Evolutionary conservation across 2,329 filamentous ascomycete genomes (phyloP).

Genomic region (Sclerotinia spermophila): DNA sequence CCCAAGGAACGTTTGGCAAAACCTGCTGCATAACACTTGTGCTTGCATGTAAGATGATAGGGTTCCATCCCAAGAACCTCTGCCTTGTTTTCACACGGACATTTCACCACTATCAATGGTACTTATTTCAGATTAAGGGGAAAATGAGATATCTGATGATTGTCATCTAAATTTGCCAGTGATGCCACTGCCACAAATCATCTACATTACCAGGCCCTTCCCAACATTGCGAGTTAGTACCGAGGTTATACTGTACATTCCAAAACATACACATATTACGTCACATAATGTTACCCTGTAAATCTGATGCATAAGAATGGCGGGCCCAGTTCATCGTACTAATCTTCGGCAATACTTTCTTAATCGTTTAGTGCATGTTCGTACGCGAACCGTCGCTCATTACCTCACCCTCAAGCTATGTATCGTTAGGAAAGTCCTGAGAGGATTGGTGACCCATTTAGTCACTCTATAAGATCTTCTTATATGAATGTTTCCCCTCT

Average conservation of each 20-base stretch:
- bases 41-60: neutral
- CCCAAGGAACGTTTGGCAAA: no score
- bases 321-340: neutral
- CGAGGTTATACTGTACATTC: neutral
- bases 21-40: neutral
- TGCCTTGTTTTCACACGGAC: neutral
- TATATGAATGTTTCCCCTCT: neutral
- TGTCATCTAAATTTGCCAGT: neutral
- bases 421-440: neutral
- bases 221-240: neutral
- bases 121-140: neutral
- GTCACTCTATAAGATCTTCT: constrained; percentile 8
- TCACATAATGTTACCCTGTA: neutral
- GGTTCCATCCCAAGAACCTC: neutral
- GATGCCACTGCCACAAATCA: neutral
- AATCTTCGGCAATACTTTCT: neutral
- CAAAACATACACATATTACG: neutral
- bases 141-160: neutral
- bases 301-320: neutral
- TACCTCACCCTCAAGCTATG: no score
- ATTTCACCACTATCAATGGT: neutral
- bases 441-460: no score
- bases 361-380: neutral
- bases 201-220: neutral
- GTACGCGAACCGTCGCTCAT: neutral